Evolutionary conservation across 345 rosid genomes (phyloP).

Genomic region (Citrus maxima): DNA sequence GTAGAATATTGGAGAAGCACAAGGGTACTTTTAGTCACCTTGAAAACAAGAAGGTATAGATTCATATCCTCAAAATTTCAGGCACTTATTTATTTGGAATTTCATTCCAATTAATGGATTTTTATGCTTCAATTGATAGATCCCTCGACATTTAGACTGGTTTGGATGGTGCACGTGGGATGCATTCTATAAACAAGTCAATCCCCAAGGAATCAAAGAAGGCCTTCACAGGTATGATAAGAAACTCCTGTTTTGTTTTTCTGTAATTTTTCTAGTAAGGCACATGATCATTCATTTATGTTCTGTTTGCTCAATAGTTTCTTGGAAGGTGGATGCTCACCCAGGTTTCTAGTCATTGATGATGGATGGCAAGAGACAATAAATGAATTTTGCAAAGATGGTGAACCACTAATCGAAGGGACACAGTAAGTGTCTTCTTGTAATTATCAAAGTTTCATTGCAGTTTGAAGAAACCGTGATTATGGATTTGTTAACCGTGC

Average conservation of each 20-base stretch:
- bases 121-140: slow-evolving; percentile 25
- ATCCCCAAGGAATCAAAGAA: slow-evolving; percentile 48
- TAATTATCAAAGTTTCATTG: neutral
- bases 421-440: slow-evolving; percentile 33
- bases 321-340: slow-evolving; percentile 46
- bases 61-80: neutral
- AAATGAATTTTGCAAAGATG: slow-evolving; percentile 37
- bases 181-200: slow-evolving; percentile 55
- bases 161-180: slow-evolving; percentile 85
- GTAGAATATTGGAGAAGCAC: slow-evolving; percentile 54
- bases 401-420: slow-evolving; percentile 35
- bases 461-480: neutral
- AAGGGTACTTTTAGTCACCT: slow-evolving; percentile 54
- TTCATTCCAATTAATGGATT: neutral
- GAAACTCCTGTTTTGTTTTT: neutral
- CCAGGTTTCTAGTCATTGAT: slow-evolving; percentile 58
- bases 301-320: slow-evolving; percentile 29
- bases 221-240: slow-evolving; percentile 52
- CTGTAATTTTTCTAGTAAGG: neutral
- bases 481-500: neutral
- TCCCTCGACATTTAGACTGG: slow-evolving; percentile 59
- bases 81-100: neutral
- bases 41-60: slow-evolving; percentile 50
- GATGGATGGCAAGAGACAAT: slow-evolving; percentile 66
- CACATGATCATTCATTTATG: neutral